Conservation (phyloP, 805 yeast genomes). For the Candida pseudoglaebosa region DNA sequence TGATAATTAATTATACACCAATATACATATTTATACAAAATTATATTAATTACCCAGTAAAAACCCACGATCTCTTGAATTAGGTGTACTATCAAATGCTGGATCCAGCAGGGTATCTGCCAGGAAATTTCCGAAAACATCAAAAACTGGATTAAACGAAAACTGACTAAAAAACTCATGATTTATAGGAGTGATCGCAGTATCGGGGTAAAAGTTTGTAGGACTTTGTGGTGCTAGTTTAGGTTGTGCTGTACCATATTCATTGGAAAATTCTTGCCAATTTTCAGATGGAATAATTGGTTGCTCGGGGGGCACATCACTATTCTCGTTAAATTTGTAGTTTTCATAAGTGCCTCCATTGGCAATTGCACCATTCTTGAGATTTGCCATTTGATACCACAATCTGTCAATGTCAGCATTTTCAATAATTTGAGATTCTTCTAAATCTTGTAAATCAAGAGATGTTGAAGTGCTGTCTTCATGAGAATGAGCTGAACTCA, state of each 20-base stretch:
- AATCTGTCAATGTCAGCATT: slow-evolving; percentile 32
- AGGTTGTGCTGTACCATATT: not conserved
- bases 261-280: not conserved
- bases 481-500: not conserved
- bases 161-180: not conserved
- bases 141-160: slow-evolving; percentile 5
- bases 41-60: too few relatives aligned
- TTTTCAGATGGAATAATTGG: not conserved
- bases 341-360: not conserved
- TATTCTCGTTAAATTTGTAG: not conserved
- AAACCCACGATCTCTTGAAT: too few relatives aligned
- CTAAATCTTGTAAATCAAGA: slow-evolving; percentile 5
- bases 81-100: slow-evolving; percentile 2
- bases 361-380: slow-evolving; percentile 4
- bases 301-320: not conserved
- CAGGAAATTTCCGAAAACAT: slow-evolving; percentile 6
- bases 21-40: too few relatives aligned
- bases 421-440: slow-evolving; percentile 16
- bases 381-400: slow-evolving; percentile 28
- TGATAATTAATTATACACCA: too few relatives aligned
- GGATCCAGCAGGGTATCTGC: slow-evolving; percentile 6
- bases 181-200: not conserved
- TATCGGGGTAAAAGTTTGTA: not conserved
- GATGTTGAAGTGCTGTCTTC: not conserved
- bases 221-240: not conserved